Base-by-base conservation (phyloP, 805 yeast species). In the Sugiyamaella valdiviana region DNA sequence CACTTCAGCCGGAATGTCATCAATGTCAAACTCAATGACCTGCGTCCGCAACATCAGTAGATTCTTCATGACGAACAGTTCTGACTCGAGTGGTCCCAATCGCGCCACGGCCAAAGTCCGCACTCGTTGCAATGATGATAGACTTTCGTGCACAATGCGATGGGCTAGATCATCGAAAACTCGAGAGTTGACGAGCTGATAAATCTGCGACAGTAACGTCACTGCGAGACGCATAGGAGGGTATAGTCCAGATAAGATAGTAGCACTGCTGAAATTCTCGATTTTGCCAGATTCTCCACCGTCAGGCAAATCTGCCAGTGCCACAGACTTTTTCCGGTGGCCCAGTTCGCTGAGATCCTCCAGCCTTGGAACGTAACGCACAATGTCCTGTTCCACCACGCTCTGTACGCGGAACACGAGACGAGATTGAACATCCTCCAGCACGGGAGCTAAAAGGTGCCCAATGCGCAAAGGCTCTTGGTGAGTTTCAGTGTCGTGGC, bases 141-240 rank as follows among this genome's bases (percentile, higher is more conserved):
- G 76, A 57, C 93, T 82, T 39, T 83, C 76, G 61, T 86, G 96
- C 3, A 91, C 85, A 45, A 88, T 81, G 49, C 84, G 79, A 63
- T 88, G 95, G 0, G 96, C 95, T 54, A 90, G 67, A 60, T 87
- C 95, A 62, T 88, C 95, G 67, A 90, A 91, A 1, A 88, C 85
- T 10, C 56, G 44, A 1, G 90, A 80, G 55, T 83, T 82, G 35
- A 91, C 77, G 57, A 89, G 70, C 58, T 86, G 95, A 61, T 87
- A 86, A 19, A 90, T 83, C 61, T 80, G 84, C 29, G 88, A 81
- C 24, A 90, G 68, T 5, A 91, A 66, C 0, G 82, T 75, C 39
- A 89, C 67, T 0, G 95, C 82, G 48, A 77, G 78, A 2, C 77
- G 74, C 41, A 88, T 68, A 1, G 96, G 95, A 12, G 86, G 79